Conservation (phyloP, 2,329 filamentous ascomycete genomes). For the Metarhizium guizhouense region DNA sequence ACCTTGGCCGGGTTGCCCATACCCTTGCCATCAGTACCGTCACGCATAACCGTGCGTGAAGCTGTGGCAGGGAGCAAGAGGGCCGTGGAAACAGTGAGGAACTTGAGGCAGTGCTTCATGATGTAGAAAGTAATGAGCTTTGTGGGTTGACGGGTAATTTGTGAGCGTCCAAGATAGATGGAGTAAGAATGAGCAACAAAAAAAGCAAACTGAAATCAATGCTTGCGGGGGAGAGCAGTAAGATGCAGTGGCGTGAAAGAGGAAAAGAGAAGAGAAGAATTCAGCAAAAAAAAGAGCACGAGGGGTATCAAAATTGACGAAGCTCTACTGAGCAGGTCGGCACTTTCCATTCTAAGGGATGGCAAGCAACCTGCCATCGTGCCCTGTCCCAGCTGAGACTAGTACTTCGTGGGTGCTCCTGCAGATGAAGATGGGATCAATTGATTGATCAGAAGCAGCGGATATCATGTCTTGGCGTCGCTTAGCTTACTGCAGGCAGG, state of each 20-base stretch:
- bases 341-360: background rate
- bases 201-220: background rate
- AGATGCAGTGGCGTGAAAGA: background rate
- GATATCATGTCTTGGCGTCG: background rate
- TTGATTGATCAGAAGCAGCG: background rate
- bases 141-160: background rate
- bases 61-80: constrained; percentile 8
- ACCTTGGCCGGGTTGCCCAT: constrained; percentile 2
- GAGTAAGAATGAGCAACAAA: constrained; percentile 2
- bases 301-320: background rate
- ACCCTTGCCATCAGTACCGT: background rate
- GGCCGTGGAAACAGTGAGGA: constrained; percentile 7
- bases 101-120: constrained; percentile 8
- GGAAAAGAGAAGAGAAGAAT: background rate
- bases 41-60: background rate
- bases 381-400: no score
- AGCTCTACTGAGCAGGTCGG: background rate
- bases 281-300: background rate
- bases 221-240: background rate
- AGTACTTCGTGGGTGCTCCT: background rate
- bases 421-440: background rate
- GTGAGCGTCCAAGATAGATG: constrained; percentile 2
- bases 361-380: background rate
- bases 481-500: background rate
- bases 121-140: constrained; percentile 3